Base-by-base conservation (phyloP, 176 grass and related monocot species). In the Oropetium thomaeum region DNA sequence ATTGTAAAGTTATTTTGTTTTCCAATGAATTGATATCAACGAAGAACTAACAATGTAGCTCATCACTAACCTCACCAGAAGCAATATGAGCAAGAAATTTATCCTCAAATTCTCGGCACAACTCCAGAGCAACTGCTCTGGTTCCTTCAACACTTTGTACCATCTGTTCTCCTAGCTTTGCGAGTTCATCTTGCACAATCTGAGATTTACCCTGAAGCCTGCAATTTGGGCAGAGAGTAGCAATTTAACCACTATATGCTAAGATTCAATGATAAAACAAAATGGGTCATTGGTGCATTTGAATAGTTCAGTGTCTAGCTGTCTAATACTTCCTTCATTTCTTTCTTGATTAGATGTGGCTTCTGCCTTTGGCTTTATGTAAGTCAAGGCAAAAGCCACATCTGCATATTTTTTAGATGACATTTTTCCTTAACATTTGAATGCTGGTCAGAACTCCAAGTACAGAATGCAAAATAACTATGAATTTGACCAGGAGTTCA, bases 161-260 rank as follows among this genome's bases (percentile, higher is more conserved):
- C 92, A 96, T 96, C 69, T 82, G 78, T 79, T 96, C 92, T n/a
- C 92, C 92, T 62, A 96, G 53, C 84, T 83, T 96, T 84, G 87
- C 84, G 83, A 96, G 85, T 77, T 96, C 92, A 84, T 96, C 89
- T 87, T 92, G 84, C 68, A 96, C 92, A 79, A 84, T 67, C 78
- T 96, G 92, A 68, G 92, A 96, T 68, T 91, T 96, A 64, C 92
- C 89, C 61, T 96, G 92, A 81, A 96, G 86, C 74, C 92, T 96
- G 73, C 73, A 74, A 74, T 75, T 62, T 43, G 22, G 79, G 51
- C 27, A 74, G 37, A 28, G 35, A 30, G 30, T 32, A 74, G 62
- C 29, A 57, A 64, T 63, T 83, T 74, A 79, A 77, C 27, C 58
- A 80, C 26, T 66, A 58, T 54, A 69, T 19, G 13, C 11, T 68